Conservation (phyloP, 768 basidiomycete species). For the Tricholoma matsutake region DNA sequence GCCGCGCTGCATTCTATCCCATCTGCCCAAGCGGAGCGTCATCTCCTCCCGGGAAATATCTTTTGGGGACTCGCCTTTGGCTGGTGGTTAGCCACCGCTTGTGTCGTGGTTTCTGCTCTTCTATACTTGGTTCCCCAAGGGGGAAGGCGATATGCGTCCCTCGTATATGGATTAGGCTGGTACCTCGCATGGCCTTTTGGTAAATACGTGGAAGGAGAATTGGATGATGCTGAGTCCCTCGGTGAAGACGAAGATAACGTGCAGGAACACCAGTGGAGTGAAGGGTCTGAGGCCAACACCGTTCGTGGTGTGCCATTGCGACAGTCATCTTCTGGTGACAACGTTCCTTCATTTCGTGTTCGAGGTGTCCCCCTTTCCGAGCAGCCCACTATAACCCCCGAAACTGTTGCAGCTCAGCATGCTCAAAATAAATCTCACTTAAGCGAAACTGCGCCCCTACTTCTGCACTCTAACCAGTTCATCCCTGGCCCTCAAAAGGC, state of each 20-base stretch:
- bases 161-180: constrained; percentile 92
- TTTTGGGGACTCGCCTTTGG: constrained; percentile 91
- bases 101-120: constrained; percentile 62
- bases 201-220: constrained; percentile 92
- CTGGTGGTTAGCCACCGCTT: constrained; percentile 85
- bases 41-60: constrained; percentile 90
- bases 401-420: constrained; percentile 29
- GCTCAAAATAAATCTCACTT: constrained; percentile 36
- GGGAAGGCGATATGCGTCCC: constrained; percentile 77
- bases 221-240: constrained; percentile 36
- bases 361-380: constrained; percentile 38
- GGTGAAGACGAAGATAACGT: constrained; percentile 30
- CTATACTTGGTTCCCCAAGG: constrained; percentile 77
- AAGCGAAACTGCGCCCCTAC: constrained; percentile 49
- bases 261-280: constrained; percentile 28
- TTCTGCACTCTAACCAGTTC: constrained; percentile 29
- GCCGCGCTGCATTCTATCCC: constrained; percentile 90
- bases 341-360: constrained; percentile 16
- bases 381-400: constrained; percentile 43
- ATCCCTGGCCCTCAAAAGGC: constrained; percentile 50
- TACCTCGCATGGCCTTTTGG: constrained; percentile 98
- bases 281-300: constrained; percentile 34
- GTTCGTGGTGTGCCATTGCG: constrained; percentile 33
- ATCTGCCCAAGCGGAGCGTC: constrained; percentile 89
- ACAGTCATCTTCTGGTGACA: constrained; percentile 12